Evolutionary conservation across 2,329 filamentous ascomycete species (phyloP), one percentile per base, ranked within the genome.

Genomic region (Furcasterigmium sp.): DNA sequence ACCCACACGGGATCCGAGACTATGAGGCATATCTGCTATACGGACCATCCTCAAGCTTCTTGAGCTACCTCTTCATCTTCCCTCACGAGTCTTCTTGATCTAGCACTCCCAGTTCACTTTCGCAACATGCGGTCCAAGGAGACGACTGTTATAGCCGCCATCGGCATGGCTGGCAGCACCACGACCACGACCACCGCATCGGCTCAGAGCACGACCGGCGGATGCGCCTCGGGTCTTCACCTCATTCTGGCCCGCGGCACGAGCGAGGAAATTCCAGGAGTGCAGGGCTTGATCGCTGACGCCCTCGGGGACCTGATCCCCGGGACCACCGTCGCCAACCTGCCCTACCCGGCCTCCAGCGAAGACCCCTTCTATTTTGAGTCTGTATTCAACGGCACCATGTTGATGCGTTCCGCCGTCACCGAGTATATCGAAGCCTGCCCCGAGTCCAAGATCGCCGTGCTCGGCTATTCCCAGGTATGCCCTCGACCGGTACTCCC

Each of bases 121-220:
- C n/a, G n/a, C n/a, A n/a, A n/a, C n/a, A n/a, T n/a, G n/a, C n/a
- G n/a, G n/a, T n/a, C n/a, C n/a, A n/a, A n/a, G n/a, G n/a, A n/a
- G n/a, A n/a, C n/a, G n/a, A n/a, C n/a, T n/a, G n/a, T n/a, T n/a
- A n/a, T n/a, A n/a, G n/a, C n/a, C n/a, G n/a, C n/a, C n/a, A n/a
- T n/a, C n/a, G n/a, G n/a, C n/a, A n/a, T n/a, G n/a, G n/a, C n/a
- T n/a, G n/a, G n/a, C n/a, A 7, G 7, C 23, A 26, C 11, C 7
- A 11, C 23, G 23, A 11, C 23, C 11, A 11, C 23, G 25, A 36
- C 51, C 8, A 40, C 67, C 41, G 90, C 72, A 46, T 72, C 83
- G 3, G 89, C 88, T 23, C 83, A 74, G 64, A 96, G 93, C 4
- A 95, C 64, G 7, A 95, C 85, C 43, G 87, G 64, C 72, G 7